A percentile compares a stretch with the other conserved stretches of the same genome.
Conservation (phyloP, 768 basidiomycete species). For the Lentinula sp. region DNA sequence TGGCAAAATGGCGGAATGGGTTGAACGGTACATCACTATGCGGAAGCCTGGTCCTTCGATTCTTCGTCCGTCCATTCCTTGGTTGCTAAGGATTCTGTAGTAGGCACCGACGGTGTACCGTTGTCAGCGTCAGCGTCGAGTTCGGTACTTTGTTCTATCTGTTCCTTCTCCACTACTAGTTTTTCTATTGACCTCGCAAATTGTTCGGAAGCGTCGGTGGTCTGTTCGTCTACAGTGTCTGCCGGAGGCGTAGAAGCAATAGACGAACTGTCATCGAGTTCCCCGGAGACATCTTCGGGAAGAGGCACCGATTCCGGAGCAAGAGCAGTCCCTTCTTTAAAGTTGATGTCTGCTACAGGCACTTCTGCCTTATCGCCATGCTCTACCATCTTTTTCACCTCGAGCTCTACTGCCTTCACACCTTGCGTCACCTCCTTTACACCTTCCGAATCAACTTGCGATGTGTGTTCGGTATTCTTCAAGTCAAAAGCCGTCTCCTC, state of each 20-base stretch:
- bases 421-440: slow-evolving; percentile 71
- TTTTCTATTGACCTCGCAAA: neutral
- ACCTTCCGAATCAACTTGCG: slow-evolving; percentile 37
- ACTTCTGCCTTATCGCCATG: neutral
- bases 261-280: slow-evolving; percentile 3
- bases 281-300: neutral
- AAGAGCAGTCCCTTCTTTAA: neutral
- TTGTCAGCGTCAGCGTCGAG: neutral
- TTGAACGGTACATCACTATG: neutral
- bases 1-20: neutral
- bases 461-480: neutral
- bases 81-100: neutral
- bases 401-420: slow-evolving; percentile 63
- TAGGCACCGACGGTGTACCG: neutral
- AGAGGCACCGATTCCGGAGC: slow-evolving; percentile 3
- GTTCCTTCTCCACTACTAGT: neutral
- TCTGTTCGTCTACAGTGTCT: neutral
- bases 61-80: too few relatives aligned
- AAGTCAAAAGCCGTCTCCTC: slow-evolving; percentile 11
- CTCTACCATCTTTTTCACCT: slow-evolving; percentile 24
- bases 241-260: slow-evolving; percentile 3
- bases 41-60: neutral
- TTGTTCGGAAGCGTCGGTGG: neutral
- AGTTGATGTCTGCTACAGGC: neutral
- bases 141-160: neutral